Evolutionary conservation across 768 basidiomycete genomes (phyloP).

Genomic region (Lactarius indigo): DNA sequence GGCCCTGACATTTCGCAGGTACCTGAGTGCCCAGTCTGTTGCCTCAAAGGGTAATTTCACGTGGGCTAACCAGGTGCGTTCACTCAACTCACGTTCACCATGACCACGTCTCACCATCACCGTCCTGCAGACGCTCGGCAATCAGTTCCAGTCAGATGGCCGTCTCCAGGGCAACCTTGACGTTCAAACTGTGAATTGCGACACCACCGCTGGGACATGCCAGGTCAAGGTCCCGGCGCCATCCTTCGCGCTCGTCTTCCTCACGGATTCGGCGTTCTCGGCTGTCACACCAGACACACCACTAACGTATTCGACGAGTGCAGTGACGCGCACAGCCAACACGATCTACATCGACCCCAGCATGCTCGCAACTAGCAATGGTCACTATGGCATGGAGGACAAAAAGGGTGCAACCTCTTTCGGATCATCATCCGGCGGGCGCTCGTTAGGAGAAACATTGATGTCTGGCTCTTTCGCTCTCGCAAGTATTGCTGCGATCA

Average conservation of each 20-base stretch:
- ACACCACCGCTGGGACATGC: conserved; percentile 51
- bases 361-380: conserved; percentile 65
- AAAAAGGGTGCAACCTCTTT: conserved; percentile 36
- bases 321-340: conserved; percentile 50
- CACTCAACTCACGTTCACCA: background rate
- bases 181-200: conserved; percentile 59
- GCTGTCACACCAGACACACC: conserved; percentile 41
- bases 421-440: conserved; percentile 6
- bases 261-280: conserved; percentile 42
- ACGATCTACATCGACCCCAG: conserved; percentile 53
- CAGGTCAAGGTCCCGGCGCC: conserved; percentile 63
- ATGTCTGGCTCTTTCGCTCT: background rate
- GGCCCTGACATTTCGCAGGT: conserved; percentile 37
- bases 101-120: conserved; percentile 5
- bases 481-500: background rate
- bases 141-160: conserved; percentile 62
- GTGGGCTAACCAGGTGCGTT: conserved; percentile 70
- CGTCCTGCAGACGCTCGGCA: conserved; percentile 51
- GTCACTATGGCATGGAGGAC: conserved; percentile 37
- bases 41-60: conserved; percentile 62
- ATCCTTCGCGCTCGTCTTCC: conserved; percentile 71
- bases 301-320: conserved; percentile 47
- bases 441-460: background rate
- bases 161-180: conserved; percentile 52
- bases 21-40: conserved; percentile 53